Conservation (phyloP, 2,329 filamentous ascomycete species). For the Pseudocercospora cruenta region DNA sequence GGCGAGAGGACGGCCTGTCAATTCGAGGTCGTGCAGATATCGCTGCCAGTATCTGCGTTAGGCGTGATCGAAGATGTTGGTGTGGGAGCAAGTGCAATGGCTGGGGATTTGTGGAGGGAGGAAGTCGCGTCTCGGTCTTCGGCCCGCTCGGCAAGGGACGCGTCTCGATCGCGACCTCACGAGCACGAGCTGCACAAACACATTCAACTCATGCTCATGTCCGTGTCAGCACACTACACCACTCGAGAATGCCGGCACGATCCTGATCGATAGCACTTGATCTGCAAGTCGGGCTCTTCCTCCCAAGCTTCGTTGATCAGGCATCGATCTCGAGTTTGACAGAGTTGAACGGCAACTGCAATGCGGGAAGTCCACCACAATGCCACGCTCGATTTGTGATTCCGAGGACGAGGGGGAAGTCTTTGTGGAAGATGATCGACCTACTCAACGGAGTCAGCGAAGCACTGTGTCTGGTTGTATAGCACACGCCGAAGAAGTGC, state of each 20-base stretch:
- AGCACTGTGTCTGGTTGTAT: conserved; percentile 15
- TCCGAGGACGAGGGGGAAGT: conserved; percentile 24
- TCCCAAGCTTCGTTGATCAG: not conserved
- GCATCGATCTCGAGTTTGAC: not conserved
- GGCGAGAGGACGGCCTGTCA: conserved; percentile 15
- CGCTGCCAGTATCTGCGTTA: not conserved
- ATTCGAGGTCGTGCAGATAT: conserved; percentile 21
- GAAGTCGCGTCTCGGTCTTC: conserved; percentile 5
- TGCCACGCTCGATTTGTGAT: conserved; percentile 23
- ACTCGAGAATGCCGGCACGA: not conserved
- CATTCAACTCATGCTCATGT: not conserved
- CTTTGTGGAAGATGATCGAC: conserved; percentile 17
- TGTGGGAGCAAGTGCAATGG: conserved; percentile 13
- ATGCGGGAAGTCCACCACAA: conserved; percentile 6
- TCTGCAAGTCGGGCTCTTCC: too few species aligned
- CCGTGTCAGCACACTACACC: not conserved
- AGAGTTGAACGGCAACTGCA: conserved; percentile 12
- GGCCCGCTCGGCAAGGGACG: not conserved
- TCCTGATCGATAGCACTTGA: not conserved
- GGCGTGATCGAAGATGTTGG: conserved; percentile 6
- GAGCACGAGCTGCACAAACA: conserved; percentile 15
- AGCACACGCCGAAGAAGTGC: conserved; percentile 8
- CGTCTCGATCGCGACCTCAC: conserved; percentile 15
- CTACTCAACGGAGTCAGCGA: conserved; percentile 16
- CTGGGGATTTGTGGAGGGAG: not conserved